These are phyloP conservation scores for Exophiala alcalophila DNA, from an alignment of 2,329 filamentous ascomycete genomes.

Conservation along the genomic window DNA sequence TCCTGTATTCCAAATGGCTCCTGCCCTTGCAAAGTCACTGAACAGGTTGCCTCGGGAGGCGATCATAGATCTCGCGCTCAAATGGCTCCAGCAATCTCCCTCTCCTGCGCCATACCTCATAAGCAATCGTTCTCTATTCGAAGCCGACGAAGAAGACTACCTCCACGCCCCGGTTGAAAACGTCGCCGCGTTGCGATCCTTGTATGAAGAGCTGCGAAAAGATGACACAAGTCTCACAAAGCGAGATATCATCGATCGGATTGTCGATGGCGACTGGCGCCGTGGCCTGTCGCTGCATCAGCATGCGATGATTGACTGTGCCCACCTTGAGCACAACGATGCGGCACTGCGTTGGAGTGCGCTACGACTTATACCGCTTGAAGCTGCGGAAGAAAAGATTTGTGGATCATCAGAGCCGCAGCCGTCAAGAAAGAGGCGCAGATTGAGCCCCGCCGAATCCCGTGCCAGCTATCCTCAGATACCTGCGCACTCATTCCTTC, in stretches of 20 bases:
- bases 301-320: slow-evolving; percentile 54
- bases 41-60: slow-evolving; percentile 68
- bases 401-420: slow-evolving; percentile 26
- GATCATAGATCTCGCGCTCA: slow-evolving; percentile 67
- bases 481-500: slow-evolving; percentile 75
- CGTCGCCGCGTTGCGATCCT: slow-evolving; percentile 62
- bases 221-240: slow-evolving; percentile 43
- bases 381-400: slow-evolving; percentile 17
- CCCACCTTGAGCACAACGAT: slow-evolving; percentile 53
- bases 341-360: slow-evolving; percentile 54
- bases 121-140: slow-evolving; percentile 47
- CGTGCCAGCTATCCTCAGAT: slow-evolving; percentile 34
- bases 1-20: slow-evolving; percentile 54
- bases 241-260: slow-evolving; percentile 54
- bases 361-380: slow-evolving; percentile 42
- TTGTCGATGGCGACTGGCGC: slow-evolving; percentile 57
- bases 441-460: slow-evolving; percentile 24
- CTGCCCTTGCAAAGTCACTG: slow-evolving; percentile 64
- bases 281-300: slow-evolving; percentile 55
- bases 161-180: slow-evolving; percentile 67
- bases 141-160: slow-evolving; percentile 60
- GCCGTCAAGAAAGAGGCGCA: slow-evolving; percentile 29
- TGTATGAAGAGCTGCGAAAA: slow-evolving; percentile 60
- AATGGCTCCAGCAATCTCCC: slow-evolving; percentile 69
- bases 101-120: slow-evolving; percentile 60